phyloP scores from a whole-genome alignment of 208 protist genomes.

The Leishmania amazonensis region DNA sequence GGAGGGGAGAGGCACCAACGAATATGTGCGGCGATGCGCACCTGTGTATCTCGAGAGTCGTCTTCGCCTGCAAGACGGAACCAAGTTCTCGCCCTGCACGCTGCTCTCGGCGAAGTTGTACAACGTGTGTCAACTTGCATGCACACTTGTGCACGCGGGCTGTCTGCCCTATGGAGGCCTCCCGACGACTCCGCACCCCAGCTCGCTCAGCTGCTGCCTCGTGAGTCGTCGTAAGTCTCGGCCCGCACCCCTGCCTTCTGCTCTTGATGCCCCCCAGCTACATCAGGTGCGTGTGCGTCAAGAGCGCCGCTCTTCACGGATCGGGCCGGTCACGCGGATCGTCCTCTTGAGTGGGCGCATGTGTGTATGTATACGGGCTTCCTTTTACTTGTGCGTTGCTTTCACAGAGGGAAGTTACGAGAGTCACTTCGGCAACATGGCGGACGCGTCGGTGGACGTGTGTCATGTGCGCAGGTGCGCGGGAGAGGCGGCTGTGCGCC shows the following conservation, averaged over 20 bases:
- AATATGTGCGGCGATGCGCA: not conserved
- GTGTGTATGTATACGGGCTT: not conserved
- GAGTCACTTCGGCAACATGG: not conserved
- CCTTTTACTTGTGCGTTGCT: not conserved
- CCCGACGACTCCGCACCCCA: not conserved
- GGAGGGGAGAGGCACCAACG: not conserved
- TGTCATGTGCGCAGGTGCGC: not conserved
- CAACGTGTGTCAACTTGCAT: not conserved
- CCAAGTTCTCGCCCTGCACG: not conserved
- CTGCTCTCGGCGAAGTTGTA: not conserved
- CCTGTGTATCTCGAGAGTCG: not conserved
- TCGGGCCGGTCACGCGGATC: not conserved
- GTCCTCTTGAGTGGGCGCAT: not conserved
- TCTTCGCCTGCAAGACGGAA: not conserved
- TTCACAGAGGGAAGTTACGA: not conserved
- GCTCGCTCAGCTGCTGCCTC: not conserved
- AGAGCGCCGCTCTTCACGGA: not conserved
- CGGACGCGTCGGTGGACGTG: not conserved
- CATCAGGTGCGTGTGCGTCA: not conserved
- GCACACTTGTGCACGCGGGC: not conserved
- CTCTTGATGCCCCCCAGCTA: not conserved
- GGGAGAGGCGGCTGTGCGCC: not conserved
- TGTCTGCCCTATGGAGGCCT: not conserved
- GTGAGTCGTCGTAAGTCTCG: not conserved
- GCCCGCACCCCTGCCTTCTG: not conserved